Conservation (phyloP, 257 asterid genomes). For the Ilex asprella region DNA sequence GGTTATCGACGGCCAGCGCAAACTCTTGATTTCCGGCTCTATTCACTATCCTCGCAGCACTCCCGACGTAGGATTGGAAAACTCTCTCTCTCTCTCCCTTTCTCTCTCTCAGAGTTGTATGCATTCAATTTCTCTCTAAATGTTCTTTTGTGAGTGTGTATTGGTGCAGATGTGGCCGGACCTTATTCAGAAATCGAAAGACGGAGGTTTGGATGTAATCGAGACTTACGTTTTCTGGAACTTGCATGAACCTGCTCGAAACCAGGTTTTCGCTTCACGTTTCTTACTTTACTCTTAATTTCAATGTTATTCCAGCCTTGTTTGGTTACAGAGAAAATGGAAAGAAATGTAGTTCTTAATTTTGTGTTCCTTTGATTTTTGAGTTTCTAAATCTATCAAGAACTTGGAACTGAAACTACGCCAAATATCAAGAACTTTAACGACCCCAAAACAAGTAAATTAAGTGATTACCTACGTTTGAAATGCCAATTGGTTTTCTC, state of each 20-base stretch:
- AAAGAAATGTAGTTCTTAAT: no score
- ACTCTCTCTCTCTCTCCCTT: background rate
- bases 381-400: no score
- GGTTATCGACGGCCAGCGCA: constrained; percentile 54
- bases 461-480: no score
- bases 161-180: constrained; percentile 84
- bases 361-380: no score
- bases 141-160: background rate
- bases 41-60: constrained; percentile 83
- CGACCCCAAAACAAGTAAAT: no score
- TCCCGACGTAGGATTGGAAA: constrained; percentile 39
- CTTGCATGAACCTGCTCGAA: constrained; percentile 70
- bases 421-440: no score
- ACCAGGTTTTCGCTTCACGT: constrained; percentile 38
- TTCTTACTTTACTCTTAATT: no score
- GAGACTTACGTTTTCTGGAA: constrained; percentile 90
- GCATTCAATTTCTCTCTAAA: no score
- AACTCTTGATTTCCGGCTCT: constrained; percentile 59
- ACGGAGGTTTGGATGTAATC: constrained; percentile 76
- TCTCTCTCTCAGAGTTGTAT: background rate
- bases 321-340: no score
- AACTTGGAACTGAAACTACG: no score
- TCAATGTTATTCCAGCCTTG: no score
- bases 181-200: constrained; percentile 71
- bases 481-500: no score